These are phyloP conservation scores for Neltuma alba DNA, from an alignment of 306 rosid genomes.

Conservation along the genomic window DNA sequence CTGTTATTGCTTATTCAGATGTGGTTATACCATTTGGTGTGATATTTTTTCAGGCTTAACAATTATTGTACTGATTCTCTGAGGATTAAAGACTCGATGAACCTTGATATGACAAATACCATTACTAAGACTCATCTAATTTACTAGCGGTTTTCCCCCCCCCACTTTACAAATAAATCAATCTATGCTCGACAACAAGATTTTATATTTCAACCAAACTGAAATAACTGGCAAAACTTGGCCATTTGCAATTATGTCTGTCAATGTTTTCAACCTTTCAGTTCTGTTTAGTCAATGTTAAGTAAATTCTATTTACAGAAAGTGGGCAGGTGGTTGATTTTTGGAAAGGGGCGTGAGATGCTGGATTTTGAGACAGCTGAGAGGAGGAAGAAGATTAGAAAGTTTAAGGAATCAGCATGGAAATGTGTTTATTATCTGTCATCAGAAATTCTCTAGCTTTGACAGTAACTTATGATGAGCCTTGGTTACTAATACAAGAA, in stretches of 20 bases:
- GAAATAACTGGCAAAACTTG: conserved; percentile 1
- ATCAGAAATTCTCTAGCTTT: conserved; percentile 81
- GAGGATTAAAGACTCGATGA: background rate
- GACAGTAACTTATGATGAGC: conserved; percentile 77
- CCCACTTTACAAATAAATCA: background rate
- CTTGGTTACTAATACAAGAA: conserved; percentile 84
- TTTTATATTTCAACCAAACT: conserved; percentile 8
- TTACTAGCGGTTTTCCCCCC: background rate
- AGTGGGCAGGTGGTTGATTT: conserved; percentile 67
- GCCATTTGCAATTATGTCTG: background rate
- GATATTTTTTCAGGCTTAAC: background rate
- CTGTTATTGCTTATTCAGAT: background rate
- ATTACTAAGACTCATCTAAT: background rate
- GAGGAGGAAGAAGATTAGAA: conserved; percentile 74
- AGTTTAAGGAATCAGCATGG: conserved; percentile 99
- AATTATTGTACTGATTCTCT: background rate
- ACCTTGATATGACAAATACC: background rate
- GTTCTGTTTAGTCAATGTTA: conserved; percentile 29
- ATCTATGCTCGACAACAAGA: conserved; percentile 1
- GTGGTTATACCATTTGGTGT: background rate
- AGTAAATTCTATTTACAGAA: conserved; percentile 54
- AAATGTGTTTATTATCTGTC: conserved; percentile 90
- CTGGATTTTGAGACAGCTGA: conserved; percentile 55
- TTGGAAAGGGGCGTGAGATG: conserved; percentile 61
- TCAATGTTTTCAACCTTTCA: conserved; percentile 10